Evolutionary conservation across 2,329 filamentous ascomycete genomes (phyloP).

Genomic region (Ascochyta clinopodiicola): DNA sequence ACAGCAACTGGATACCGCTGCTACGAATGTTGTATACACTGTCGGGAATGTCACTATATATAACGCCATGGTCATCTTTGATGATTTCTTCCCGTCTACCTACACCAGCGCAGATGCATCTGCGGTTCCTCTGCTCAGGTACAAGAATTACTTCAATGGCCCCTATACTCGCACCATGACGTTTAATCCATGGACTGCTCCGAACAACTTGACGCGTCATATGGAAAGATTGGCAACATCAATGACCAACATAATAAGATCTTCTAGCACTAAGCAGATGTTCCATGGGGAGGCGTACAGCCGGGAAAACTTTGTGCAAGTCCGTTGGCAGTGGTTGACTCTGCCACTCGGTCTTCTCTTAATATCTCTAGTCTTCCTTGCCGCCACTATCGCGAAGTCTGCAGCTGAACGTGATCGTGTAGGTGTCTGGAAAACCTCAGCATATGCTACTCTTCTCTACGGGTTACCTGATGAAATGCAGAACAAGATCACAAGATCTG

Average conservation of each 20-base stretch:
- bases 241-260: slow-evolving; percentile 31
- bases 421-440: slow-evolving; percentile 41
- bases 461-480: slow-evolving; percentile 32
- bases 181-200: slow-evolving; percentile 25
- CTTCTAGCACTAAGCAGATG: slow-evolving; percentile 3
- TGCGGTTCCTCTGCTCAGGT: background rate
- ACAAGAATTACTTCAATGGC: background rate
- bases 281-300: slow-evolving; percentile 18
- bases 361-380: slow-evolving; percentile 31
- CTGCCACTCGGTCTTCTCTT: slow-evolving; percentile 33
- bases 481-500: slow-evolving; percentile 12
- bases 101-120: slow-evolving; percentile 10
- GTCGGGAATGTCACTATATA: slow-evolving; percentile 17
- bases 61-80: slow-evolving; percentile 14
- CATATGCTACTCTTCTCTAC: slow-evolving; percentile 35
- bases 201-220: slow-evolving; percentile 31
- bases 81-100: slow-evolving; percentile 30
- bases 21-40: slow-evolving; percentile 1
- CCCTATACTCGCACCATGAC: background rate
- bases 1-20: background rate
- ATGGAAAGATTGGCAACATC: slow-evolving; percentile 26
- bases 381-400: slow-evolving; percentile 31
- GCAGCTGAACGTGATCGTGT: slow-evolving; percentile 12
- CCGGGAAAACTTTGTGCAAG: slow-evolving; percentile 20
- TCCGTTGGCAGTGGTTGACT: slow-evolving; percentile 36